Conservation (phyloP, 2,329 filamentous ascomycete species). For the Alternaria sp. region DNA sequence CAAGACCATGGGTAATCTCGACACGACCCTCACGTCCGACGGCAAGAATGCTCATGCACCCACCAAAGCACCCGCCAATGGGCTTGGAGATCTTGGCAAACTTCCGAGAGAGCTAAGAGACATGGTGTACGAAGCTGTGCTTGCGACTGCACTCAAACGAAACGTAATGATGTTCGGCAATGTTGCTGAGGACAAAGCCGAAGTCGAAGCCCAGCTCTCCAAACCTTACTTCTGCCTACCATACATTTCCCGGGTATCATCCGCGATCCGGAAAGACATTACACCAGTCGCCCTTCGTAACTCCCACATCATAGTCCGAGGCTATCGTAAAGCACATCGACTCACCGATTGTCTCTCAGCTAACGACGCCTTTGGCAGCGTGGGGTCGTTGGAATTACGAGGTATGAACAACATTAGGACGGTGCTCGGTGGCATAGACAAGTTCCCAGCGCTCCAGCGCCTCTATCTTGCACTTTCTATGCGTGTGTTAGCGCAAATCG, state of each 20-base stretch:
- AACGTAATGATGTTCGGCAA: background rate
- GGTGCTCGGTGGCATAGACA: background rate
- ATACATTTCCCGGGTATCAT: background rate
- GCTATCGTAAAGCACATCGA: background rate
- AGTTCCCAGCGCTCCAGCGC: background rate
- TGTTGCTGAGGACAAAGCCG: no score
- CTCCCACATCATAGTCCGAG: background rate
- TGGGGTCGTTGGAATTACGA: background rate
- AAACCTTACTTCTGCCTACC: background rate
- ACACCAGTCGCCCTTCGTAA: background rate
- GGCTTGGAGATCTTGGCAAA: background rate
- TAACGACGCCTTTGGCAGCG: background rate
- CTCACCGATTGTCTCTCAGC: background rate
- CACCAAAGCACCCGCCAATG: background rate
- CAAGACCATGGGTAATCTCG: background rate
- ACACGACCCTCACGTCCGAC: no score
- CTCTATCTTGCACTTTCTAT: no score
- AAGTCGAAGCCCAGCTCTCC: background rate
- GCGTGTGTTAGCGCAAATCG: no score
- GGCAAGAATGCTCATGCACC: background rate
- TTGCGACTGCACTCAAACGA: background rate
- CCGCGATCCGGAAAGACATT: background rate
- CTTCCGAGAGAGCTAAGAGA: background rate
- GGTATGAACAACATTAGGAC: background rate
- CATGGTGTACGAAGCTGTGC: background rate